A percentile compares a stretch with the other conserved stretches of the same genome.
These are phyloP conservation scores for Pichia sp. DNA, from an alignment of 1,139 yeast species.

Conservation along the genomic window DNA sequence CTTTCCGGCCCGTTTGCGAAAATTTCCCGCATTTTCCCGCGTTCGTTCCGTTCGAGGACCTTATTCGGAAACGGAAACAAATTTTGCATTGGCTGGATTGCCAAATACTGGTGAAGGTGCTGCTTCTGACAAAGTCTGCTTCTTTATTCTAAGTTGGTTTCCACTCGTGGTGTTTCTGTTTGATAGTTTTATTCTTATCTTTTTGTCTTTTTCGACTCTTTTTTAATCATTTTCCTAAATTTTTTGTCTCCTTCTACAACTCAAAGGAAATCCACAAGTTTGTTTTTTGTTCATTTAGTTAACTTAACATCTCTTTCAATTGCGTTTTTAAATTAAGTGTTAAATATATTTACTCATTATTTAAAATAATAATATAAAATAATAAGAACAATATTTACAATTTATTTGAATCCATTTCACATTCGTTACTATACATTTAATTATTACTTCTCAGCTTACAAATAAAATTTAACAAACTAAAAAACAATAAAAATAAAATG, in stretches of 20 bases:
- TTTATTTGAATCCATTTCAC: not conserved
- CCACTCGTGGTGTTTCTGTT: too few species aligned
- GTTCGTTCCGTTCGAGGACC: too few species aligned
- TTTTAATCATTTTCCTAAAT: not conserved
- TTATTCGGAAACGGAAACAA: too few species aligned
- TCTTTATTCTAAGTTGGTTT: too few species aligned
- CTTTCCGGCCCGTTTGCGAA: not conserved
- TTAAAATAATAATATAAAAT: not conserved
- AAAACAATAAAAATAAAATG: too few species aligned
- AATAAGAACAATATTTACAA: not conserved
- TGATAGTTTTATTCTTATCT: not conserved
- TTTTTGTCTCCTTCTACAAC: not conserved
- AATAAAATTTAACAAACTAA: too few species aligned
- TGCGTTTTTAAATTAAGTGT: not conserved
- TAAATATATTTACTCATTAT: not conserved
- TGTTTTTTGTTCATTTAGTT: not conserved
- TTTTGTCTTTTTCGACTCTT: not conserved
- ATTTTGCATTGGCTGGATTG: too few species aligned
- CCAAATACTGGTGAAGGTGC: not conserved
- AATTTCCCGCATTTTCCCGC: too few species aligned
- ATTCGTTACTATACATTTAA: not conserved
- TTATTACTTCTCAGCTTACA: too few species aligned
- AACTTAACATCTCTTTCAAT: not conserved
- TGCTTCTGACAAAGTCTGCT: too few species aligned
- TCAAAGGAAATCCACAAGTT: conserved; percentile 2